phyloP scores from a whole-genome alignment of 192 early-diverging fungal species.

The Chytriomyces confervae region DNA sequence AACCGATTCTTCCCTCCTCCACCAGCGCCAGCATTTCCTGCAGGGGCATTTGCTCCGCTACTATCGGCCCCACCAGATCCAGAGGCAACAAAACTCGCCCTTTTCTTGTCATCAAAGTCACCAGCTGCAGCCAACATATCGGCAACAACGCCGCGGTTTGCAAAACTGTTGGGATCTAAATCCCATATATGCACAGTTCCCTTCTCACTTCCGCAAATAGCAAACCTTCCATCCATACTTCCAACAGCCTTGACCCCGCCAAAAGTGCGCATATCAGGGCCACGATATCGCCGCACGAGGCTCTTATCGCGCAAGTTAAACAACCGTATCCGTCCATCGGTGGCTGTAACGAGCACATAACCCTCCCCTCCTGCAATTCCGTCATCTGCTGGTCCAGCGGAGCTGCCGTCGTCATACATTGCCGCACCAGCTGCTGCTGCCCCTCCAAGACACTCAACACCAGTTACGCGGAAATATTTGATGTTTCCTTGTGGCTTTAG shows the following conservation, averaged over 20 bases:
- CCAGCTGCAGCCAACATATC: background rate
- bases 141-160: background rate
- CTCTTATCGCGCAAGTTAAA: constrained; percentile 78
- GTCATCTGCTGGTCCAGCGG: background rate
- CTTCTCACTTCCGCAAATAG: constrained; percentile 85
- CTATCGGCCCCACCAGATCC: background rate
- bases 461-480: constrained; percentile 80
- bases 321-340: constrained; percentile 83
- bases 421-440: background rate
- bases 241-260: constrained; percentile 76
- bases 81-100: background rate
- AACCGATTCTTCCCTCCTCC: constrained; percentile 13
- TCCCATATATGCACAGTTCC: constrained; percentile 69
- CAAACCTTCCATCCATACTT: constrained; percentile 77
- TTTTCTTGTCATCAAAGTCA: constrained; percentile 8
- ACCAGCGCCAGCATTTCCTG: background rate
- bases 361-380: constrained; percentile 57
- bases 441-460: constrained; percentile 67
- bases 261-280: constrained; percentile 71
- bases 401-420: too few relatives aligned
- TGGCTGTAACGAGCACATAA: constrained; percentile 74
- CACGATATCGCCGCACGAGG: constrained; percentile 82
- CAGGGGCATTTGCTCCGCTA: background rate
- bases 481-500: constrained; percentile 62
- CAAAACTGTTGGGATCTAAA: constrained; percentile 25